These are phyloP conservation scores for Acacia crassicarpa DNA, from an alignment of 306 rosid genomes.

Conservation along the genomic window DNA sequence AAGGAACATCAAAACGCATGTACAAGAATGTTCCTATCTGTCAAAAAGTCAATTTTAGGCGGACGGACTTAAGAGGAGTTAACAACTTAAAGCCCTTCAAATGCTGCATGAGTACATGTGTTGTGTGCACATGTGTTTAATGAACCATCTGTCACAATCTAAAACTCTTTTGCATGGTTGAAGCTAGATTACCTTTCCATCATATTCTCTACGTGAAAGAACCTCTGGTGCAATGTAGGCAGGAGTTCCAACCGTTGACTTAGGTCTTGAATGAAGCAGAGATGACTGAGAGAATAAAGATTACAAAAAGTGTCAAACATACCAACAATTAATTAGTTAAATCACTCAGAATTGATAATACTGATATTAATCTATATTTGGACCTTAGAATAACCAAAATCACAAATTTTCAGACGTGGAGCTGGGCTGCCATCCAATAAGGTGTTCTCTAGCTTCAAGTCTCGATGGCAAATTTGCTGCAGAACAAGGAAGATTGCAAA, in stretches of 20 bases:
- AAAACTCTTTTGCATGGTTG: not conserved
- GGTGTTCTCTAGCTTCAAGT: conserved; percentile 84
- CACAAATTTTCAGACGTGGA: conserved; percentile 84
- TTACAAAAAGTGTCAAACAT: conserved; percentile 10
- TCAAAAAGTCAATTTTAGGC: not conserved
- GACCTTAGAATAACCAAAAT: conserved; percentile 93
- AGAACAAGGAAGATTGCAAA: conserved; percentile 21
- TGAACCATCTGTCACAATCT: conserved; percentile 25
- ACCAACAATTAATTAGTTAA: conserved; percentile 8
- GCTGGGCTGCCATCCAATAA: conserved; percentile 88
- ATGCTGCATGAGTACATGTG: not conserved
- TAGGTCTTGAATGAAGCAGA: conserved; percentile 83
- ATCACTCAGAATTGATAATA: conserved; percentile 25
- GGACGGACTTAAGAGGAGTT: not conserved
- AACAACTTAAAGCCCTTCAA: not conserved
- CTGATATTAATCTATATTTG: conserved; percentile 18
- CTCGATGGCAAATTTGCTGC: conserved; percentile 90
- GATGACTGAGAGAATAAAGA: conserved; percentile 63
- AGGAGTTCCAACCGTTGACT: conserved; percentile 84
- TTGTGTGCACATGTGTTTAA: not conserved
- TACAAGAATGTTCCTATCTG: not conserved
- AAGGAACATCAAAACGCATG: not conserved
- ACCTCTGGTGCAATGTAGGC: conserved; percentile 93
- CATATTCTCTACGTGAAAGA: conserved; percentile 83
- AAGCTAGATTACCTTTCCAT: conserved; percentile 70